phyloP scores from a whole-genome alignment of 257 asterid species.

The Rhazya stricta region DNA sequence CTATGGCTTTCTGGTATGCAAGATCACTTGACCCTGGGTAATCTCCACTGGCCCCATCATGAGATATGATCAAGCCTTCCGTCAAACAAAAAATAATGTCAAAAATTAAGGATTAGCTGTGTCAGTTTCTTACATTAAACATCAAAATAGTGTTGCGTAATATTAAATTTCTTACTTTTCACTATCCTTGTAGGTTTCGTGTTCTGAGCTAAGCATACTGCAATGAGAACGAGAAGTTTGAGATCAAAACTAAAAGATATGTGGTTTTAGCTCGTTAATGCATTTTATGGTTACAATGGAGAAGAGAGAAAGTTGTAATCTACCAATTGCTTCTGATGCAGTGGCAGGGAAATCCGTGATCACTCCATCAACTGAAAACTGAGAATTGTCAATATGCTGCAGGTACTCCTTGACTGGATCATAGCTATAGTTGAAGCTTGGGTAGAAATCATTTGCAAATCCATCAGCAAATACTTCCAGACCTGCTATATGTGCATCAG shows the following conservation, averaged over 20 bases:
- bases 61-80: conserved; percentile 63
- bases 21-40: conserved; percentile 77
- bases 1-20: conserved; percentile 84
- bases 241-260: neutral
- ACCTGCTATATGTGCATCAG: conserved; percentile 75
- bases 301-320: conserved; percentile 12
- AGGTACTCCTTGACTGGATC: conserved; percentile 77
- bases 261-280: neutral
- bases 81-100: neutral
- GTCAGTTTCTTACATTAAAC: neutral
- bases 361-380: conserved; percentile 77
- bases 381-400: conserved; percentile 55
- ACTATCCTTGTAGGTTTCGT: conserved; percentile 45
- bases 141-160: neutral
- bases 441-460: conserved; percentile 64
- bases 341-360: conserved; percentile 79
- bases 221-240: conserved; percentile 16
- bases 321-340: conserved; percentile 79
- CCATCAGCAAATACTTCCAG: conserved; percentile 63
- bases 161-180: conserved; percentile 36
- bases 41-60: conserved; percentile 92
- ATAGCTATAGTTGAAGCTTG: conserved; percentile 79
- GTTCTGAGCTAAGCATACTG: conserved; percentile 66
- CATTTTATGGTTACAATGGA: neutral
- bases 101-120: neutral